Evolutionary conservation across 306 rosid genomes (phyloP), one percentile per base, ranked within the genome.

Genomic region (Fagus sylvatica): DNA sequence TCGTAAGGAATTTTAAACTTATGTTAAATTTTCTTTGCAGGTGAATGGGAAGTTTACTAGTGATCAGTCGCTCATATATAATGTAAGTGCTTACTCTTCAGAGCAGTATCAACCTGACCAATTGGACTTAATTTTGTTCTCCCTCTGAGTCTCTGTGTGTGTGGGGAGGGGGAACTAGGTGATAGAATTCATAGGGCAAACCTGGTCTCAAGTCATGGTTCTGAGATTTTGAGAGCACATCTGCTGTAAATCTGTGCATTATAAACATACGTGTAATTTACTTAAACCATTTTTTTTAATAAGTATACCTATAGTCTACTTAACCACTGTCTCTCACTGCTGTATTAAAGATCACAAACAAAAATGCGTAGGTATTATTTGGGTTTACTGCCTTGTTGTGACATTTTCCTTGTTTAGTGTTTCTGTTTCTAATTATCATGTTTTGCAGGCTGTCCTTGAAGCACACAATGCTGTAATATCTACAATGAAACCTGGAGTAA

Each of bases 391-490:
- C 12, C 55, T 74, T 22, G 28, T 22, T 62, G 30, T 82, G 57
- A 61, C 33, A 71, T 83, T 64, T 73, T 71, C 28, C 33, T 74
- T 39, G 40, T 43, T 39, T 51, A 48, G 22, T 65, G 34, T 22
- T 43, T 74, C 53, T 75, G 30, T 67, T 71, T 71, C 40, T 67
- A 53, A 53, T 72, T 61, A 37, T 55, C 71, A 62, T 80, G 65
- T 75, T 90, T 51, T 70, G 79, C 87, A 94, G 98, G 96, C 97
- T 84, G 93, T 94, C 82, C 98, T 94, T 76, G 88, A 89, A 73
- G 96, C 98, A 81, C 97, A 94, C 34, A 66, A 94, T 87, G 91
- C 88, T 65, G 98, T 94, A 75, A 88, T 94, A 83, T 76, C 91
- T 72, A 46, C 83, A 36, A 89, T 91, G 93, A 94, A 80, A 80